Percentiles rank a stretch among this genome's conserved stretches.
Evolutionary conservation across 2,329 filamentous ascomycete genomes (phyloP).

Genomic region (Cercospora sojina): DNA sequence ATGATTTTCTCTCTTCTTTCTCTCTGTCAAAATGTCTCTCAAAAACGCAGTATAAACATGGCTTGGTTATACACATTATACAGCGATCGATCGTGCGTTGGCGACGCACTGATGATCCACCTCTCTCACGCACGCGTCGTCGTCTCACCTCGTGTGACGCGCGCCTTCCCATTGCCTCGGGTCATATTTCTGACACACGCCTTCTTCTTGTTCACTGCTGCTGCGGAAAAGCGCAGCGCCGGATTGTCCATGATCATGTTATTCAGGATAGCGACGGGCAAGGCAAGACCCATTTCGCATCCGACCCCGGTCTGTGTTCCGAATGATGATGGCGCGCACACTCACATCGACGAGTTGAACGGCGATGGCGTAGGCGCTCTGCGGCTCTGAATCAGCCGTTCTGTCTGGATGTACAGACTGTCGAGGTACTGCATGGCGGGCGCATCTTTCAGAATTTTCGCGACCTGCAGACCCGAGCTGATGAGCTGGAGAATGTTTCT

Average conservation of each 20-base stretch:
- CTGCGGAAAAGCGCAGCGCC: neutral
- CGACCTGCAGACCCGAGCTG: conserved; percentile 81
- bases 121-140: neutral
- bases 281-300: neutral
- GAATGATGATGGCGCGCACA: neutral
- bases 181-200: neutral
- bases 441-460: conserved; percentile 82
- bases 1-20: neutral
- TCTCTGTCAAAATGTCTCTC: neutral
- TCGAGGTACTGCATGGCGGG: conserved; percentile 80
- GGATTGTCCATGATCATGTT: neutral
- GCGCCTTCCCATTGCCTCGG: neutral
- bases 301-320: conserved; percentile 9
- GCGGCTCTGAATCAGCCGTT: conserved; percentile 66
- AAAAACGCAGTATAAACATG: conserved; percentile 6
- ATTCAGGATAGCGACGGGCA: neutral
- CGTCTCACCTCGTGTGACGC: neutral
- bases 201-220: neutral
- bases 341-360: conserved; percentile 25
- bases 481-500: conserved; percentile 85
- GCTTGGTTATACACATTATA: conserved; percentile 5
- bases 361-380: conserved; percentile 26
- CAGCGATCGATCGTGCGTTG: neutral
- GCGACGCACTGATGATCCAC: conserved; percentile 3
- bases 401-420: conserved; percentile 76